Evolutionary conservation across 345 rosid genomes (phyloP), one percentile per base, ranked within the genome.

Genomic region (Euphorbia lathyris): DNA sequence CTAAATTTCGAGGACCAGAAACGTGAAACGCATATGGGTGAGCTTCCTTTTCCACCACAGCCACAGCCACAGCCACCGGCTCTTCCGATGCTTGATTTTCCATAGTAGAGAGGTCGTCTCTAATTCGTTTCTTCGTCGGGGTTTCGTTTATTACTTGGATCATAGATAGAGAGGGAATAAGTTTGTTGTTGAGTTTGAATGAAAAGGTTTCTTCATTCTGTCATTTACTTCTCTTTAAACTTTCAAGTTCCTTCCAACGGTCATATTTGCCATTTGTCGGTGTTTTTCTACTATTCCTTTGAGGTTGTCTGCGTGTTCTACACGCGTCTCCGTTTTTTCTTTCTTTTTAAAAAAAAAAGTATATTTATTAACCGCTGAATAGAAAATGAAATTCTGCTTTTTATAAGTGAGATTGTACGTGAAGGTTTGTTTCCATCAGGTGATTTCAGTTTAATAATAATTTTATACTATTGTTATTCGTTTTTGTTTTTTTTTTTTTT

Each of bases 21-120:
- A 95, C 96, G 43, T 90, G 91, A 77, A 92, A 95, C 26, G 97
- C 94, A 59, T 90, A 92, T 4, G 98, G 98, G 72, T 95, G 98
- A 65, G 92, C 83, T 51, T 76, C 83, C 23, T 82, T 86, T 20
- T 71, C 83, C n/a, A 34, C 80, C 38, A 34, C 38, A 3, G 38
- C 7, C 38, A 34, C 38, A 3, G 38, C 7, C 38, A 34, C 38
- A 34, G 38, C 38, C 63, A 65, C 53, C 38, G 63, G 68, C 71
- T 30, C 63, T 0, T 23, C 52, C 26, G 55, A 1, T 43, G 10
- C 53, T 7, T 64, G 53, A 25, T 13, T 64, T 14, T 64, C 67
- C 53, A 64, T 64, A 1, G 52, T 1, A 51, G 23, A 51, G 9
- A 4, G 7, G 9, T 34, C 38, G n/a, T n/a, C n/a, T n/a, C n/a